Evolutionary conservation across 306 rosid genomes (phyloP).

Genomic region (Acmispon strigosus): DNA sequence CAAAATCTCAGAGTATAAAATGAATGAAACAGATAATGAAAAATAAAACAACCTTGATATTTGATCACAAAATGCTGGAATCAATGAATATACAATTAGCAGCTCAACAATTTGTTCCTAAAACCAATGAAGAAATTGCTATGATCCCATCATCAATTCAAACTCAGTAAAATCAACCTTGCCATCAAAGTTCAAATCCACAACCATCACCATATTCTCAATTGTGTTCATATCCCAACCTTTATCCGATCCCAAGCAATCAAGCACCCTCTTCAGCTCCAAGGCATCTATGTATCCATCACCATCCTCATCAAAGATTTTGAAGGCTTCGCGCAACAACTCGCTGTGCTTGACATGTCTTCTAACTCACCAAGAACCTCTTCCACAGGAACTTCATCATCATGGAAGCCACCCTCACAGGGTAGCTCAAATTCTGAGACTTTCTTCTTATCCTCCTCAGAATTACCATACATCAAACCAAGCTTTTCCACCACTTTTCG

Average conservation of each 20-base stretch:
- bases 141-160: constrained; percentile 68
- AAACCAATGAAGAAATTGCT: neutral
- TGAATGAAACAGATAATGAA: neutral
- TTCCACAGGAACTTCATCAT: constrained; percentile 51
- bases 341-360: constrained; percentile 37
- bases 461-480: constrained; percentile 40
- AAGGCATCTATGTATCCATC: constrained; percentile 79
- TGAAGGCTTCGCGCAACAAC: constrained; percentile 61
- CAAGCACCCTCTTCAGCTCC: constrained; percentile 89
- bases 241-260: constrained; percentile 75
- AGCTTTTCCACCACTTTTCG: constrained; percentile 68
- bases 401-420: constrained; percentile 7
- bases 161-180: constrained; percentile 85
- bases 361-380: constrained; percentile 57
- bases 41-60: neutral
- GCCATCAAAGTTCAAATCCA: constrained; percentile 82
- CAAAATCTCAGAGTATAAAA: neutral
- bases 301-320: constrained; percentile 87
- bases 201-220: constrained; percentile 73
- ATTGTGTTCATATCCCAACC: constrained; percentile 78
- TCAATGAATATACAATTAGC: constrained; percentile 21
- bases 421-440: constrained; percentile 37
- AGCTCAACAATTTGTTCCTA: constrained; percentile 9
- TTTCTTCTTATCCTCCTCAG: constrained; percentile 32
- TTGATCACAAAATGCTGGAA: neutral